Evolutionary conservation across 2,329 filamentous ascomycete species (phyloP).

Genomic region (Arachnomyces sp.): DNA sequence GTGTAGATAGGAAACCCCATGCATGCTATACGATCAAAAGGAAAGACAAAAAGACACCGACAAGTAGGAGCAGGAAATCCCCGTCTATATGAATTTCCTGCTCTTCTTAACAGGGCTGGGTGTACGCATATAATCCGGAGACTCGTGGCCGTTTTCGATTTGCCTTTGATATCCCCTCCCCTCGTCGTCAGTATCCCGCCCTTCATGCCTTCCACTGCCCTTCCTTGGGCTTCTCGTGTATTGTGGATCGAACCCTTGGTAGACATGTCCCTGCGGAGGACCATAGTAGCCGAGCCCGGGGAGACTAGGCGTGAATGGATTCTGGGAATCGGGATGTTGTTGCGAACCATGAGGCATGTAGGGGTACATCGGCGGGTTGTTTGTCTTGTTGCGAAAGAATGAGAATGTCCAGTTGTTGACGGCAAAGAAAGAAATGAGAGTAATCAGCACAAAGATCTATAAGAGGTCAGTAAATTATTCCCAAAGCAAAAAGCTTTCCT

Average conservation of each 20-base stretch:
- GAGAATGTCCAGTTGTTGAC: constrained; percentile 55
- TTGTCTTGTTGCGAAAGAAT: constrained; percentile 42
- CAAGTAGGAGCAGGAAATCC: too few species aligned
- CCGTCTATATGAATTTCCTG: constrained; percentile 12
- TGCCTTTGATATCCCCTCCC: constrained; percentile 23
- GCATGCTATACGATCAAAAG: too few species aligned
- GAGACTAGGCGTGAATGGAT: constrained; percentile 21
- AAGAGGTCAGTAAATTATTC: background rate
- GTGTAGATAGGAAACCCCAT: too few species aligned
- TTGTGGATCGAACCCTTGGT: constrained; percentile 6
- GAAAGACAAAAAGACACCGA: too few species aligned
- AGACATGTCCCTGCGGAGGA: constrained; percentile 7
- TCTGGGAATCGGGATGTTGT: constrained; percentile 17
- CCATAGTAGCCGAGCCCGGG: constrained; percentile 16
- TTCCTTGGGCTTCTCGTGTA: constrained; percentile 14
- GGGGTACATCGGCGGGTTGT: constrained; percentile 22
- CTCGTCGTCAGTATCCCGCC: constrained; percentile 18
- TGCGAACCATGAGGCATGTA: constrained; percentile 18
- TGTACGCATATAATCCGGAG: constrained; percentile 25
- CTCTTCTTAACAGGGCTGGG: constrained; percentile 30
- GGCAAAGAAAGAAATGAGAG: constrained; percentile 44
- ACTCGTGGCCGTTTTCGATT: constrained; percentile 24
- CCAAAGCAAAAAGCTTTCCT: background rate
- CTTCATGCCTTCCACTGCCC: constrained; percentile 18
- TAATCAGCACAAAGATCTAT: constrained; percentile 32